A percentile compares a stretch with the other conserved stretches of the same genome.
Evolutionary conservation across 352 stramenopile species (phyloP).

Genomic region (Phytophthora constricta): DNA sequence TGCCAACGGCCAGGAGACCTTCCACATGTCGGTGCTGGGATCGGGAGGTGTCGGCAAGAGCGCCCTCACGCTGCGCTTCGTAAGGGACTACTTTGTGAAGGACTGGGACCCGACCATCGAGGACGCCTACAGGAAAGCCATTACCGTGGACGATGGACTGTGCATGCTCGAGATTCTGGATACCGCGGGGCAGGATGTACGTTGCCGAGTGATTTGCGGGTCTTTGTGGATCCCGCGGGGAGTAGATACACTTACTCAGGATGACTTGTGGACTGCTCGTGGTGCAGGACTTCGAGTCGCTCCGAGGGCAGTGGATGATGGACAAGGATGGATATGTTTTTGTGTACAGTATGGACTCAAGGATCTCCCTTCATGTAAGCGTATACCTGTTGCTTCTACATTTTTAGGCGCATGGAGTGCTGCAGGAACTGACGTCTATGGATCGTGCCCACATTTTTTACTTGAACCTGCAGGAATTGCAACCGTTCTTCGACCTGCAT

Average conservation of each 20-base stretch:
- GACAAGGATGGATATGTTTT: slow-evolving; percentile 93
- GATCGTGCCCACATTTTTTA: not conserved
- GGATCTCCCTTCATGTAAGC: slow-evolving; percentile 83
- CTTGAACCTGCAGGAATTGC: slow-evolving; percentile 62
- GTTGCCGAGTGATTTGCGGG: slow-evolving; percentile 10
- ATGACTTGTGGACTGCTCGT: slow-evolving; percentile 2
- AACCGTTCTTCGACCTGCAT: slow-evolving; percentile 90
- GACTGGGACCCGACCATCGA: slow-evolving; percentile 94
- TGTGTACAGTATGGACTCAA: slow-evolving; percentile 92
- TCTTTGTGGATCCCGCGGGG: not conserved
- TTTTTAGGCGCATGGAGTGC: too few species aligned
- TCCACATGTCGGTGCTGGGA: slow-evolving; percentile 89
- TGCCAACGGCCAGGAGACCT: slow-evolving; percentile 79
- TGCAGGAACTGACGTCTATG: not conserved
- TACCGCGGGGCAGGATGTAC: slow-evolving; percentile 88
- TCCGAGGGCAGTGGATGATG: slow-evolving; percentile 92
- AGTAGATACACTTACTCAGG: not conserved
- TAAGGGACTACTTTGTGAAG: slow-evolving; percentile 91
- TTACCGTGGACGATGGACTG: slow-evolving; percentile 84
- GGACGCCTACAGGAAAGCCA: slow-evolving; percentile 90
- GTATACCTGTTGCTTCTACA: too few species aligned
- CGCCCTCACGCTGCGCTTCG: slow-evolving; percentile 89
- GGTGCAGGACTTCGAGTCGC: slow-evolving; percentile 83
- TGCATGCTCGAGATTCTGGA: slow-evolving; percentile 93
- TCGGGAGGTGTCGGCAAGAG: slow-evolving; percentile 92